Evolutionary conservation across 1,284 basidiomycete species (phyloP).

Genomic region (Cryptococcus sp.): DNA sequence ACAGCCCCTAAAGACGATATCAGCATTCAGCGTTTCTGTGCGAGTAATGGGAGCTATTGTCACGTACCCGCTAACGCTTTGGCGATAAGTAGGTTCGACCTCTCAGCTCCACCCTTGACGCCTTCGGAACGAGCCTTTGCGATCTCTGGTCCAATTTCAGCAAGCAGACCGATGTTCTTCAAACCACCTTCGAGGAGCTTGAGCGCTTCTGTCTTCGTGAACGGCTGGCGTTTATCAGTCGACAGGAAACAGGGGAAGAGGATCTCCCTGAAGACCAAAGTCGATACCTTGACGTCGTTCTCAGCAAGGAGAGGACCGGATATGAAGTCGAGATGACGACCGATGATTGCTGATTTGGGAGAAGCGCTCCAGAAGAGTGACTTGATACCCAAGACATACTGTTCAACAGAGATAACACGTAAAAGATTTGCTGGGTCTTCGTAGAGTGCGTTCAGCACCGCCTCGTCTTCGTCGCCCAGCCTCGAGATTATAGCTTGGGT

Average conservation of each 20-base stretch:
- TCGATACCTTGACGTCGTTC: constrained; percentile 46
- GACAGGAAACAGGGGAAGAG: constrained; percentile 74
- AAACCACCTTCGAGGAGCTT: constrained; percentile 18
- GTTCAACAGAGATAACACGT: constrained; percentile 55
- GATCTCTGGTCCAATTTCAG: constrained; percentile 22
- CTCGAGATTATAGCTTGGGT: constrained; percentile 57
- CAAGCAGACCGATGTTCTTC: constrained; percentile 39
- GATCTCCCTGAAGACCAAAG: constrained; percentile 62
- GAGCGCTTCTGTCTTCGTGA: constrained; percentile 28
- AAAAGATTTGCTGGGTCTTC: constrained; percentile 57
- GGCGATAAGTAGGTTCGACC: constrained; percentile 19
- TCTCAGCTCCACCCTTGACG: constrained; percentile 7
- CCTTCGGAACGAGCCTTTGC: constrained; percentile 9
- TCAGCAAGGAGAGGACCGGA: constrained; percentile 55
- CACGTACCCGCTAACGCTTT: constrained; percentile 14
- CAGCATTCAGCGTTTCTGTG: neutral
- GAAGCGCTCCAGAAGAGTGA: constrained; percentile 54
- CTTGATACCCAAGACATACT: constrained; percentile 59
- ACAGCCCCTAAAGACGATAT: constrained; percentile 12
- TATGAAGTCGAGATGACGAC: constrained; percentile 66
- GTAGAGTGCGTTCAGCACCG: constrained; percentile 70
- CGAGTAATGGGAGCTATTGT: neutral
- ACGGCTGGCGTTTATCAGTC: constrained; percentile 68
- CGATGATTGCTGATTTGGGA: constrained; percentile 53
- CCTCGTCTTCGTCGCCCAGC: constrained; percentile 63